Percentiles rank a stretch among this genome's conserved stretches.
Evolutionary conservation across 1,284 basidiomycete genomes (phyloP).

Genomic region (Cystobasidium slooffiae): DNA sequence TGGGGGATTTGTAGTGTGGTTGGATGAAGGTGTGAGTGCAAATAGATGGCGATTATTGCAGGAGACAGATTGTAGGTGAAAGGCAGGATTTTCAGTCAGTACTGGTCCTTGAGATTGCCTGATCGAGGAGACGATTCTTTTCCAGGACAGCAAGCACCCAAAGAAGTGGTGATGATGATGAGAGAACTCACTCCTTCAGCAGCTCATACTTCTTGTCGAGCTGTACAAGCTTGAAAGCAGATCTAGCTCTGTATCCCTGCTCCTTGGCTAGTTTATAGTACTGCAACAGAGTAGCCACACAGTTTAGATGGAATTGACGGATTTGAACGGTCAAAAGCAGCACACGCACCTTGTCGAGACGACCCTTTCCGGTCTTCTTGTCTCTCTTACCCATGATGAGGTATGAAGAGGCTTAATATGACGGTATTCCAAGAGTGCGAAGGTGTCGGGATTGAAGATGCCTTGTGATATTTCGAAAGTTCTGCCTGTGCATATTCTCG

Average conservation of each 20-base stretch:
- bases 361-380: constrained; percentile 72
- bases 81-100: constrained; percentile 18
- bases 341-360: constrained; percentile 79
- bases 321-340: neutral
- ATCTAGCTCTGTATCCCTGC: constrained; percentile 98
- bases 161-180: neutral
- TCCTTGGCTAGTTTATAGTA: constrained; percentile 67
- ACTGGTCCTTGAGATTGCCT: neutral
- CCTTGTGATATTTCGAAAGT: neutral
- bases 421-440: neutral
- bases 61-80: neutral
- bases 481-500: constrained; percentile 8
- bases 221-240: constrained; percentile 99
- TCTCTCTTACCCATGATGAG: constrained; percentile 60
- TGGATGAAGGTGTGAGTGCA: neutral
- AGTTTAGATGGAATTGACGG: constrained; percentile 6
- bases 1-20: neutral
- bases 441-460: neutral
- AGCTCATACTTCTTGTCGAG: constrained; percentile 98
- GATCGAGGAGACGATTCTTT: neutral
- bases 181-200: constrained; percentile 66
- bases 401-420: neutral
- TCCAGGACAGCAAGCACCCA: neutral
- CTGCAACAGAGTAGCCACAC: constrained; percentile 5
- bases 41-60: neutral